Base-by-base conservation (phyloP, 768 basidiomycete species). In the Lentinula raphanica region DNA sequence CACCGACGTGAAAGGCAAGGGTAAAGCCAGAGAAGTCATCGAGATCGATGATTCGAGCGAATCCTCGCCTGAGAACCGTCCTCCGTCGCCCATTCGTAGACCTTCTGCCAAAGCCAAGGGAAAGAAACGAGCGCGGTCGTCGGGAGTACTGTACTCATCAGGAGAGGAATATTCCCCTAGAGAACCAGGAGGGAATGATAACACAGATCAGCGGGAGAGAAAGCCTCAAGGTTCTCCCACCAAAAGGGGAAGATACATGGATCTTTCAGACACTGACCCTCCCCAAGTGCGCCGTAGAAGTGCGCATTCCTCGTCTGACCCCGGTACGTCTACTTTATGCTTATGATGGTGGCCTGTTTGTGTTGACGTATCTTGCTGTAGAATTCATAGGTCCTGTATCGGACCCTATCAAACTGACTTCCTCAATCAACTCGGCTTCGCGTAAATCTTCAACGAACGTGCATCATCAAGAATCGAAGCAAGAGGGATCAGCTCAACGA, bases 91-190 rank as follows among this genome's bases (percentile, higher is more conserved):
- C 12, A 6, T 36, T 51, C 32, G n/a, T 28, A 21, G 36, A 21
- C 3, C 7, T 39, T 53, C 50, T 0, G 35, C 50, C 3, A 53
- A 53, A 39, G 50, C 50, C 3, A 38, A 39, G 19, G 50, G 50
- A 6, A 53, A 53, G 50, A 53, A 53, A 39, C 32, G 50, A 12
- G 32, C 50, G 13, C 50, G 50, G 19, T 53, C 50, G 13, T 53
- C 35, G 12, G 50, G 50, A 19, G 35, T 21, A 13, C 13, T 36
- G 5, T 19, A 23, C n/a, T 39, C 50, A 13, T 53, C 50, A 25
- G 36, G 39, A 23, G 50, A 23, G 25, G 50, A 53, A 31, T 3
- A 48, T 35, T 35, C 32, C 32, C 12, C 27, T 15, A 5, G 28
- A 28, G 27, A 12, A 48, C 9, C 29, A 5, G 27, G 27, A 50